Percentiles rank a stretch among this genome's conserved stretches.
Evolutionary conservation across 495 filamentous ascomycete species (phyloP).

Genomic region (Pyronema omphalodes): DNA sequence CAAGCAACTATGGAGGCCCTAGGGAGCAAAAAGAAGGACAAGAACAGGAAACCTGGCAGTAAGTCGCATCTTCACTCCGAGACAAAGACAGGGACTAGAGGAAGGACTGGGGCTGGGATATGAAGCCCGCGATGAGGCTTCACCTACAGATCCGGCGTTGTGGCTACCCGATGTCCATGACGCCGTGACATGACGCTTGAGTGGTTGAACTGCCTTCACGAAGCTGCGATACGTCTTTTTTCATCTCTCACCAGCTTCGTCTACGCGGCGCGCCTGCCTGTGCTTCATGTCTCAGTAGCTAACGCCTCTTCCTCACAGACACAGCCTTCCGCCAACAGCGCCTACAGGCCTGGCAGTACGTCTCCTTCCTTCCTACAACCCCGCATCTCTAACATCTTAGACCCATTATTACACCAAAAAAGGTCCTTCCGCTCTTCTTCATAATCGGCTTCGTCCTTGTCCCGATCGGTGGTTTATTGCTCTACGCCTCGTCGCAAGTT

Average conservation of each 20-base stretch:
- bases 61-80: constrained; percentile 19
- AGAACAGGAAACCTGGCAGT: constrained; percentile 75
- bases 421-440: constrained; percentile 79
- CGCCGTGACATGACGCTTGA: no score
- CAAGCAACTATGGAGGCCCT: constrained; percentile 29
- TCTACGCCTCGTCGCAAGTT: constrained; percentile 69
- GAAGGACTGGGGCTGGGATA: no score
- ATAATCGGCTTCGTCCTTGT: constrained; percentile 71
- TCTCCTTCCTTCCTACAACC: constrained; percentile 2
- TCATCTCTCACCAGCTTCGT: not conserved
- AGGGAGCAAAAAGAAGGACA: constrained; percentile 48
- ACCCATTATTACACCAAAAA: constrained; percentile 84
- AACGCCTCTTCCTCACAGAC: constrained; percentile 31
- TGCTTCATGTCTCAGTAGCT: not conserved
- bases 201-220: no score
- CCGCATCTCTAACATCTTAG: constrained; percentile 25
- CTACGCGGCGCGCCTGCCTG: not conserved
- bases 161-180: constrained; percentile 5
- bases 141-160: not conserved
- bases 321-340: constrained; percentile 85
- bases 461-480: constrained; percentile 63
- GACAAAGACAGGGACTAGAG: no score
- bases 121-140: no score
- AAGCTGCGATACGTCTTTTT: no score
- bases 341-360: constrained; percentile 87